These are phyloP conservation scores for Zalaria sp. DNA, from an alignment of 2,329 filamentous ascomycete species.

Conservation along the genomic window DNA sequence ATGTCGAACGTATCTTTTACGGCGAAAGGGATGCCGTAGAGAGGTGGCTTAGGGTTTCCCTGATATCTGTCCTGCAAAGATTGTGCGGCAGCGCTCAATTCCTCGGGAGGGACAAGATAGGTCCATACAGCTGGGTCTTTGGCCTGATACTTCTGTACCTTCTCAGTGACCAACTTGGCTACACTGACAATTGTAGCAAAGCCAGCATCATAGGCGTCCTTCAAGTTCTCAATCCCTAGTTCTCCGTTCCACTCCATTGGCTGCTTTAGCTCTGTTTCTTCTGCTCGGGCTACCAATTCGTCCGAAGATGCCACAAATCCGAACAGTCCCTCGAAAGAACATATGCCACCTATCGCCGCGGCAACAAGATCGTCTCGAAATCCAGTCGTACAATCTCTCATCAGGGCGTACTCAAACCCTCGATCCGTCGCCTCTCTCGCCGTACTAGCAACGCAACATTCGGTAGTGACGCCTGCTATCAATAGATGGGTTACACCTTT, in stretches of 20 bases:
- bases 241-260: conserved; percentile 26
- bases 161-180: conserved; percentile 29
- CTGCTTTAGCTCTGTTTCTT: conserved; percentile 19
- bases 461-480: conserved; percentile 43
- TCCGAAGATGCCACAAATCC: conserved; percentile 30
- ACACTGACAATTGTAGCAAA: conserved; percentile 28
- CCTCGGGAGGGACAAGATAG: conserved; percentile 24
- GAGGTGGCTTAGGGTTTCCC: conserved; percentile 28
- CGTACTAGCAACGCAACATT: conserved; percentile 44
- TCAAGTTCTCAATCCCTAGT: conserved; percentile 29
- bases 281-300: conserved; percentile 22
- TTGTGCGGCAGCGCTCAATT: conserved; percentile 26
- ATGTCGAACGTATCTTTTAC: conserved; percentile 45
- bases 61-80: conserved; percentile 26
- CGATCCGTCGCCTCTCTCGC: conserved; percentile 44
- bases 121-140: conserved; percentile 40
- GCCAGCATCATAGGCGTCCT: conserved; percentile 29
- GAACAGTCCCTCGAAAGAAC: conserved; percentile 37
- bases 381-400: conserved; percentile 27
- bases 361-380: conserved; percentile 33
- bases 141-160: conserved; percentile 33
- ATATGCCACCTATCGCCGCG: conserved; percentile 35
- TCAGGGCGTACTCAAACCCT: conserved; percentile 38
- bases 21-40: conserved; percentile 43
- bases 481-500: conserved; percentile 44